These are phyloP conservation scores for Phanerochaete sordida DNA, from an alignment of 768 basidiomycete species.

Conservation along the genomic window DNA sequence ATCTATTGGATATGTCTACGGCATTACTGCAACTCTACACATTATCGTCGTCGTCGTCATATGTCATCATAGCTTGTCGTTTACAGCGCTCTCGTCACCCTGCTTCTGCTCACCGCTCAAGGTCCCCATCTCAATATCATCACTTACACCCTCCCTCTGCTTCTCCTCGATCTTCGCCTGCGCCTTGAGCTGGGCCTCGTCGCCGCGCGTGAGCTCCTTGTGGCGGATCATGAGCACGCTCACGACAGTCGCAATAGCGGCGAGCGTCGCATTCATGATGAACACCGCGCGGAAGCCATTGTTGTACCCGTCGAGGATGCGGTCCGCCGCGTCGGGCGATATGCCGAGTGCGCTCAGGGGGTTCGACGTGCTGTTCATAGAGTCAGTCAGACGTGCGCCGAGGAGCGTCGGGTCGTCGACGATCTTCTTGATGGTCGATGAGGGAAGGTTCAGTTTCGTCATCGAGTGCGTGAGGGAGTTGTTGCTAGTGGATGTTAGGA, in stretches of 20 bases:
- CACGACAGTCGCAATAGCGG: slow-evolving; percentile 50
- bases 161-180: slow-evolving; percentile 28
- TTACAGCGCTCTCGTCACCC: background rate
- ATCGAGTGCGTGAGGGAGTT: slow-evolving; percentile 45
- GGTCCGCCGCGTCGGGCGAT: slow-evolving; percentile 30
- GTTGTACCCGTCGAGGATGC: slow-evolving; percentile 51
- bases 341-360: slow-evolving; percentile 27
- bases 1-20: background rate
- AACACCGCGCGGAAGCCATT: slow-evolving; percentile 58
- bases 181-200: slow-evolving; percentile 49
- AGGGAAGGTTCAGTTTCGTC: slow-evolving; percentile 33
- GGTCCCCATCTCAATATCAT: slow-evolving; percentile 3
- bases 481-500: slow-evolving; percentile 28
- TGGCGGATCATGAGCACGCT: slow-evolving; percentile 60
- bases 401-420: slow-evolving; percentile 47
- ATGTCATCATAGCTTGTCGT: background rate
- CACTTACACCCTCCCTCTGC: background rate
- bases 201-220: slow-evolving; percentile 53
- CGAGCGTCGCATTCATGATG: slow-evolving; percentile 54
- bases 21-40: background rate
- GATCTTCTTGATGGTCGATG: slow-evolving; percentile 37
- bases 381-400: slow-evolving; percentile 26
- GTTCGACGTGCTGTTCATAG: slow-evolving; percentile 13
- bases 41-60: background rate
- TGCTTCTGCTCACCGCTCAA: background rate